These are phyloP conservation scores for Penicillium paradoxum DNA, from an alignment of 495 filamentous ascomycete genomes.

Conservation along the genomic window DNA sequence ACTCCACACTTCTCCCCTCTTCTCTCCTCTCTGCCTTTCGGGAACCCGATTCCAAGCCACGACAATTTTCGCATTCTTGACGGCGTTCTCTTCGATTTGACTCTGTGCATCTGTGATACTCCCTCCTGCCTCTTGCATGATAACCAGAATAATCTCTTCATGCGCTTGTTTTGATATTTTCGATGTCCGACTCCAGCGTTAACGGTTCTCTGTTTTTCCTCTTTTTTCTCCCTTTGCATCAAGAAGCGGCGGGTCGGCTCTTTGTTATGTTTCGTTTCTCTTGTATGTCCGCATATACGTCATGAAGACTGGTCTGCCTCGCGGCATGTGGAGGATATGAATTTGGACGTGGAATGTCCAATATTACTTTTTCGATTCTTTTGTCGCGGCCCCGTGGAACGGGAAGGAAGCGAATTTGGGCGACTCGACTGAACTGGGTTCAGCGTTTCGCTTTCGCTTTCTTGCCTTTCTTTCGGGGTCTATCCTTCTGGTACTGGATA, in stretches of 20 bases:
- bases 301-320: constrained; percentile 58
- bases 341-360: constrained; percentile 50
- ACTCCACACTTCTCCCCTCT: not conserved
- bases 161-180: constrained; percentile 20
- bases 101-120: constrained; percentile 49
- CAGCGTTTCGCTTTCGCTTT: constrained; percentile 5
- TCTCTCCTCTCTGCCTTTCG: not conserved
- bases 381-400: constrained; percentile 30
- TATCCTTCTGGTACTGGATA: constrained; percentile 42
- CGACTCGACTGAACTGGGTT: constrained; percentile 19
- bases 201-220: constrained; percentile 24
- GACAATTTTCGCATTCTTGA: constrained; percentile 48
- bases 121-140: constrained; percentile 39
- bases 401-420: constrained; percentile 1
- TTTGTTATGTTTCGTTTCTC: constrained; percentile 38
- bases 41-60: constrained; percentile 27
- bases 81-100: constrained; percentile 42
- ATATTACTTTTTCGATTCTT: constrained; percentile 35
- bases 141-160: constrained; percentile 34
- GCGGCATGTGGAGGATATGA: constrained; percentile 50
- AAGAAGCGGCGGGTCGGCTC: constrained; percentile 51
- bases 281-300: constrained; percentile 41
- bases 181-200: constrained; percentile 33
- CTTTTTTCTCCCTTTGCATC: constrained; percentile 35
- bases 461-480: constrained; percentile 20